Evolutionary conservation across 495 filamentous ascomycete species (phyloP), one percentile per base, ranked within the genome.

Genomic region (Neurospora africana): DNA sequence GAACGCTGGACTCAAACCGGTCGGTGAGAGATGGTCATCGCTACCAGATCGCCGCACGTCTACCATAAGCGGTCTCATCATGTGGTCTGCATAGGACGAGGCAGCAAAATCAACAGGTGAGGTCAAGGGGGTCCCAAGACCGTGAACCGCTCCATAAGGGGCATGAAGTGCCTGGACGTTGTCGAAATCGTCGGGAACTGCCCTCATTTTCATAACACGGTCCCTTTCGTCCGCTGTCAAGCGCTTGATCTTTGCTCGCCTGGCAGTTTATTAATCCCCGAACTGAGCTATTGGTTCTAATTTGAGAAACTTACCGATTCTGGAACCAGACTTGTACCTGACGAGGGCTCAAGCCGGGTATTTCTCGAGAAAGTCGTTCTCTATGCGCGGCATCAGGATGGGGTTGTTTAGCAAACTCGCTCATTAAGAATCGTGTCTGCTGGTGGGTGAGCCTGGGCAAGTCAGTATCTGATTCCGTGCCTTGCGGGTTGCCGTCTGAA

Each of bases 261-360:
- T 98, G 73, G 70, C 76, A 84, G 77, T 68, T 73, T 68, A 41
- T 70, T 73, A 76, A 73, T 69, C 69, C 30, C 27, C 11, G 15
- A 15, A n/a, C n/a, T 40, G 35, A 27, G 5, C 44, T 23, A 37
- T 10, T 21, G 40, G 2, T 33, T 43, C 21, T 67, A 7, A 13
- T 27, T 39, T 2, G 19, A 11, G 11, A 75, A 75, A 79, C 86
- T 75, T 86, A 97, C 95, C 95, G 89, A 82, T 98, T 98, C 82
- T 98, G 95, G 81, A 98, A 98, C 95, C 95, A 98, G 72, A 98
- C 95, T 83, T 98, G 95, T 10, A 98, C 95, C 79, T 98, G 95
- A 72, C 95, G 89, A 47, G 95, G 93, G 72, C 92, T 97, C 61
- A 98, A 83, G 11, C 95, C 95, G 58, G 95, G 95, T 69, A 98